These are phyloP conservation scores for Colletotrichum paranaense DNA, from an alignment of 2,329 filamentous ascomycete species.

Conservation along the genomic window DNA sequence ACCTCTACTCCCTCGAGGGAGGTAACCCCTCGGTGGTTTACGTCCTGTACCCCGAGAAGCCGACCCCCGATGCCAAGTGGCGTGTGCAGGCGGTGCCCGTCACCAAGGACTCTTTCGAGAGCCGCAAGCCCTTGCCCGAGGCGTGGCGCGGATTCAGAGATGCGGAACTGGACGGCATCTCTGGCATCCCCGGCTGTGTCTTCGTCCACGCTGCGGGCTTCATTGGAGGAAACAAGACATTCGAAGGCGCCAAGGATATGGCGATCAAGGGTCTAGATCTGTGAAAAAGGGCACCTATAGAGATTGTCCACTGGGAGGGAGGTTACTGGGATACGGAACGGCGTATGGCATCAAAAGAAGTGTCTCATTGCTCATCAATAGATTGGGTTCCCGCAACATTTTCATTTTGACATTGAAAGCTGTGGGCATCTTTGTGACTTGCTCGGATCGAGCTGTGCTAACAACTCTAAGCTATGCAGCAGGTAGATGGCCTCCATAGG, in stretches of 20 bases:
- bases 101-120: conserved; percentile 87
- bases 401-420: neutral
- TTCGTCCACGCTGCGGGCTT: conserved; percentile 97
- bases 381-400: neutral
- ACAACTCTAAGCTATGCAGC: neutral
- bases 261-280: conserved; percentile 75
- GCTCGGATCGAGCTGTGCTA: neutral
- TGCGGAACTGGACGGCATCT: conserved; percentile 80
- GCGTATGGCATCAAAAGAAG: conserved; percentile 34
- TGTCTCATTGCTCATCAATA: conserved; percentile 31
- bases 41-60: conserved; percentile 90
- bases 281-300: conserved; percentile 8
- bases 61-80: conserved; percentile 84
- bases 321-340: conserved; percentile 5
- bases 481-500: neutral
- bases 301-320: neutral
- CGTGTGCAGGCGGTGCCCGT: conserved; percentile 92
- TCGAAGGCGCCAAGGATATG: conserved; percentile 89
- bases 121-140: conserved; percentile 90
- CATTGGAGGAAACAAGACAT: conserved; percentile 94
- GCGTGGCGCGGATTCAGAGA: conserved; percentile 93
- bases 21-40: conserved; percentile 75
- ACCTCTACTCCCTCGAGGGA: conserved; percentile 87
- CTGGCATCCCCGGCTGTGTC: conserved; percentile 78
- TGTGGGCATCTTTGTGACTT: neutral